Percentiles rank a stretch among this genome's conserved stretches.
phyloP scores from a whole-genome alignment of 257 asterid species.

The Ocimum tenuiflorum region DNA sequence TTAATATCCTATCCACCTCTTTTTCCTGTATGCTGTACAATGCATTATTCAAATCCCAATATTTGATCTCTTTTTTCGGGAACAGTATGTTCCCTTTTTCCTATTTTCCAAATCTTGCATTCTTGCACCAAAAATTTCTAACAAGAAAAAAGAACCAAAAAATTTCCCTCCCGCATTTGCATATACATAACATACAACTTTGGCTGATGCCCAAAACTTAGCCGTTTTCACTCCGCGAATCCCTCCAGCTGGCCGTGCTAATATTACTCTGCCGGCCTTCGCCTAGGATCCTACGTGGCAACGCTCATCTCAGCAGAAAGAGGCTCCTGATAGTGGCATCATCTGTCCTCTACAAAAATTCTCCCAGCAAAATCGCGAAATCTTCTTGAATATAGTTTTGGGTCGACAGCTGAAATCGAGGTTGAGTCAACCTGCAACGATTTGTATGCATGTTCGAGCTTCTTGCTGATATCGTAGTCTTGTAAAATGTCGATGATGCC shows the following conservation, averaged over 20 bases:
- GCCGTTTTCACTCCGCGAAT: background rate
- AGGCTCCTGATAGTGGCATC: slow-evolving; percentile 10
- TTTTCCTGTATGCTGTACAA: slow-evolving; percentile 35
- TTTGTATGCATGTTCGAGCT: slow-evolving; percentile 90
- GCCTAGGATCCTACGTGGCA: background rate
- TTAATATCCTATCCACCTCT: slow-evolving; percentile 13
- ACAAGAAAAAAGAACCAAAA: slow-evolving; percentile 6
- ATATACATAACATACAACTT: slow-evolving; percentile 24
- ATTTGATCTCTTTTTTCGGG: slow-evolving; percentile 21
- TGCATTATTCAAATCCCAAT: slow-evolving; percentile 30
- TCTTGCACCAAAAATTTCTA: slow-evolving; percentile 10
- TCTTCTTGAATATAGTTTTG: slow-evolving; percentile 78
- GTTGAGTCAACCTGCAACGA: slow-evolving; percentile 78
- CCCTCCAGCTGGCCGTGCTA: background rate
- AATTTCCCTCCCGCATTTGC: slow-evolving; percentile 3
- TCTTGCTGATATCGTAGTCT: slow-evolving; percentile 90
- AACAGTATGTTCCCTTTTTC: slow-evolving; percentile 21
- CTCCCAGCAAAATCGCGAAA: slow-evolving; percentile 79
- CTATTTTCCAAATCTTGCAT: slow-evolving; percentile 24
- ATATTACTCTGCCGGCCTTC: background rate
- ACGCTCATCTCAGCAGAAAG: background rate
- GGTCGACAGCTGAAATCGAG: slow-evolving; percentile 94
- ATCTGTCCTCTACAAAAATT: slow-evolving; percentile 67
- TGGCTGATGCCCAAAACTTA: slow-evolving; percentile 12
- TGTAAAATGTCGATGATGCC: slow-evolving; percentile 91